A percentile compares a stretch with the other conserved stretches of the same genome.
phyloP scores from a whole-genome alignment of 1,284 basidiomycete species.

The Anthracocystis panici-leucophaei region DNA sequence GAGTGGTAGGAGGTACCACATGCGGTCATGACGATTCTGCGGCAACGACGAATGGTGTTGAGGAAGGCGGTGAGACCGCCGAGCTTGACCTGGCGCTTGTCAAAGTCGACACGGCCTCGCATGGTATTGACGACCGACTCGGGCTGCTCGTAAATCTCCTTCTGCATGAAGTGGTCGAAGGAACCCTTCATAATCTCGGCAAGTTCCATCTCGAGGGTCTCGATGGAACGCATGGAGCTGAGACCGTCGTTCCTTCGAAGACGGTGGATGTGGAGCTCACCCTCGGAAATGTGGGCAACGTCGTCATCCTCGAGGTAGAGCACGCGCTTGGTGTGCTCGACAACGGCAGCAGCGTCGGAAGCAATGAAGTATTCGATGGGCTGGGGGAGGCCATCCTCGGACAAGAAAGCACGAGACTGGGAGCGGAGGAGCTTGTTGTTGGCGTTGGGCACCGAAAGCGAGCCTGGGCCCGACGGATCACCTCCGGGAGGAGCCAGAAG shows the following conservation, averaged over 20 bases:
- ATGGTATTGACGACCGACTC: slow-evolving; percentile 99
- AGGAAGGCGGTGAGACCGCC: slow-evolving; percentile 96
- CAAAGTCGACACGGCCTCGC: slow-evolving; percentile 99
- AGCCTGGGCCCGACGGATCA: slow-evolving; percentile 66
- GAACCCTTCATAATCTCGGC: slow-evolving; percentile 99
- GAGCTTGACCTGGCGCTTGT: slow-evolving; percentile 88
- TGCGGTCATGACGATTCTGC: slow-evolving; percentile 95
- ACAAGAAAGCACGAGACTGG: slow-evolving; percentile 97
- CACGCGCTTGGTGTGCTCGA: slow-evolving; percentile 99
- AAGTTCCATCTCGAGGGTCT: slow-evolving; percentile 98
- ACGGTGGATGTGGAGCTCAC: slow-evolving; percentile 97
- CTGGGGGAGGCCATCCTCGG: slow-evolving; percentile 96
- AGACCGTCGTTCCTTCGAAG: slow-evolving; percentile 85
- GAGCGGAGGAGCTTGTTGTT: slow-evolving; percentile 85
- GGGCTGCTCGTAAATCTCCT: slow-evolving; percentile 99
- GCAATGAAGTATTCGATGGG: slow-evolving; percentile 99
- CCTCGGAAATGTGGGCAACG: slow-evolving; percentile 96
- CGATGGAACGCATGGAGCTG: slow-evolving; percentile 90
- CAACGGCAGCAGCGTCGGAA: slow-evolving; percentile 93
- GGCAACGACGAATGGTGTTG: slow-evolving; percentile 92
- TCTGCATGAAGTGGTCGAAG: slow-evolving; percentile 99
- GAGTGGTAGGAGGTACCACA: slow-evolving; percentile 99
- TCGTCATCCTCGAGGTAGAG: slow-evolving; percentile 99
- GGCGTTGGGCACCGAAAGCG: slow-evolving; percentile 58
- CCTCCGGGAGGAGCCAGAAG: slow-evolving; percentile 80